Evolutionary conservation across 208 protist species (phyloP).

Genomic region (Crithidia thermophila): DNA sequence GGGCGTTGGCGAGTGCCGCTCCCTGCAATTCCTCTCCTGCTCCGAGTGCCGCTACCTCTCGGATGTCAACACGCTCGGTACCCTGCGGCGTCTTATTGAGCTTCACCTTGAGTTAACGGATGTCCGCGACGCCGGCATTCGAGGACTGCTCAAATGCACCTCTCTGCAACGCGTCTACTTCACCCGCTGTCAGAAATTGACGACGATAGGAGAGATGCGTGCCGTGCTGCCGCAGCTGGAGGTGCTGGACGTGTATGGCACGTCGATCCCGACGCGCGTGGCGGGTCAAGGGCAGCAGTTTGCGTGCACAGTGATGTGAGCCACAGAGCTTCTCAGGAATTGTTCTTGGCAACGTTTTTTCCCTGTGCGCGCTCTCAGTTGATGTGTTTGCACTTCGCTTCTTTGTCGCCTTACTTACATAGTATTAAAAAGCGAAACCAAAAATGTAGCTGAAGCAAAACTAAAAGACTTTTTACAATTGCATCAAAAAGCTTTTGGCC

Average conservation of each 20-base stretch:
- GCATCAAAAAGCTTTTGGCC: no score
- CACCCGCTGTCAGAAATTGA: conserved; percentile 64
- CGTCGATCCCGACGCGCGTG: conserved; percentile 59
- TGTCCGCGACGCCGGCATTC: conserved; percentile 54
- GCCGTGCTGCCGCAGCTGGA: conserved; percentile 49
- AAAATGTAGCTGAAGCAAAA: no score
- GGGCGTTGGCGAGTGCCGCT: conserved; percentile 49
- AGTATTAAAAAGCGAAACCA: no score
- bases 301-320: conserved; percentile 67
- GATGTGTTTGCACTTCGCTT: no score
- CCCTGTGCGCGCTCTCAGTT: background rate
- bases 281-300: conserved; percentile 51
- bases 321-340: no score
- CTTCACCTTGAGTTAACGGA: conserved; percentile 62
- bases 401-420: no score
- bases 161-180: conserved; percentile 62
- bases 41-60: conserved; percentile 69
- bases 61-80: conserved; percentile 56
- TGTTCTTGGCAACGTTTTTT: background rate
- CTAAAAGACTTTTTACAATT: no score
- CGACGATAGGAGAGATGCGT: conserved; percentile 46
- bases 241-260: conserved; percentile 82
- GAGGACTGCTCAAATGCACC: conserved; percentile 45
- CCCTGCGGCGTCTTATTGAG: conserved; percentile 46
- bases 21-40: conserved; percentile 53